phyloP scores from a whole-genome alignment of 345 rosid genomes.

The Streptanthus diversifolius region DNA sequence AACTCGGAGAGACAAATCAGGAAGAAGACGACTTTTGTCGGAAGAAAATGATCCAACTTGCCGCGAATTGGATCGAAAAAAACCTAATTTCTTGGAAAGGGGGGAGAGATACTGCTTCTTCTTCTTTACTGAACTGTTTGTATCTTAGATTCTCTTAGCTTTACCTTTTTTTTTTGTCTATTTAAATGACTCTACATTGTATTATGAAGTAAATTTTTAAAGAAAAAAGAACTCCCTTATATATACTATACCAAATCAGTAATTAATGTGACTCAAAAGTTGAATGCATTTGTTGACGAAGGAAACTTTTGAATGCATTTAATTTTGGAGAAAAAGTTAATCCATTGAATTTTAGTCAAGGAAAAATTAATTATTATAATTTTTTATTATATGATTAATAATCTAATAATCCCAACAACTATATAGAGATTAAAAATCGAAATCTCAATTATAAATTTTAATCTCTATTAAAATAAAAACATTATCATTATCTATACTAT shows the following conservation, averaged over 20 bases:
- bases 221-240: background rate
- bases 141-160: background rate
- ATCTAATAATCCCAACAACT: too few relatives aligned
- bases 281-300: constrained; percentile 10
- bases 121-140: constrained; percentile 5
- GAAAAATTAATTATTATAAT: too few relatives aligned
- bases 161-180: background rate
- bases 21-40: constrained; percentile 14
- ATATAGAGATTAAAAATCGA: too few relatives aligned
- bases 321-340: background rate
- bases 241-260: background rate
- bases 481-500: too few relatives aligned
- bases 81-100: constrained; percentile 22
- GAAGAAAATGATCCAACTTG: constrained; percentile 16
- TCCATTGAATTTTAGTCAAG: constrained; percentile 3
- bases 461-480: too few relatives aligned
- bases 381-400: too few relatives aligned
- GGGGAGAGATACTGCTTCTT: background rate
- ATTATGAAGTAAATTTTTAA: background rate
- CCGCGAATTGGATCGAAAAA: constrained; percentile 29
- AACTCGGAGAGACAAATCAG: constrained; percentile 13
- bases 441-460: too few relatives aligned
- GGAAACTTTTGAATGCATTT: background rate
- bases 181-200: background rate
- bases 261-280: constrained; percentile 1